phyloP scores from a whole-genome alignment of 2,329 filamentous ascomycete species.

The Incumbomyces delicatus region DNA sequence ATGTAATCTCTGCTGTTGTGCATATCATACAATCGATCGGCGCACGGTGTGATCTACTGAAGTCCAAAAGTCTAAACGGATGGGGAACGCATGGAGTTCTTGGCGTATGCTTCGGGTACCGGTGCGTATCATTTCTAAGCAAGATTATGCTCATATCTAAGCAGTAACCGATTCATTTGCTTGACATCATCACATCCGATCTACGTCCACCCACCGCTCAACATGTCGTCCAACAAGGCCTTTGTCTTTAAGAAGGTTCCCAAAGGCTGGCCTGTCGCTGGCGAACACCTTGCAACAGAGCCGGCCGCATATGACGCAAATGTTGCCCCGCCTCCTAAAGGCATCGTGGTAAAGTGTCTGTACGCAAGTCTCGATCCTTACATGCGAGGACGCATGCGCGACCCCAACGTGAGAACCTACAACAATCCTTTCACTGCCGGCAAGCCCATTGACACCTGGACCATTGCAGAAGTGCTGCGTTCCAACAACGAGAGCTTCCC shows the following conservation, averaged over 20 bases:
- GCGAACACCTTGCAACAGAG: constrained; percentile 61
- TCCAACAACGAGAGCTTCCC: constrained; percentile 54
- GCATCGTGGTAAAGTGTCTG: constrained; percentile 59
- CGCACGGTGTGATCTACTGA: too few species aligned
- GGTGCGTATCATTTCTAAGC: too few species aligned
- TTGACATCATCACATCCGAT: too few species aligned
- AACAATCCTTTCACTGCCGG: constrained; percentile 53
- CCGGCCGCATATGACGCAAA: constrained; percentile 33
- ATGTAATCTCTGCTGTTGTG: too few species aligned
- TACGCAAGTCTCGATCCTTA: constrained; percentile 78
- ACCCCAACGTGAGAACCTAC: constrained; percentile 56
- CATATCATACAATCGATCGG: too few species aligned
- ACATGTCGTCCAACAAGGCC: constrained; percentile 52
- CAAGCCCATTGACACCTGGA: constrained; percentile 54
- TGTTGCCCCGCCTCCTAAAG: constrained; percentile 48
- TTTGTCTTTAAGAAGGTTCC: constrained; percentile 65
- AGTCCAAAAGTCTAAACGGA: too few species aligned
- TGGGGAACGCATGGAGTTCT: too few species aligned
- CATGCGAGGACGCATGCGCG: constrained; percentile 69
- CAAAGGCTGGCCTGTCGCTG: constrained; percentile 54
- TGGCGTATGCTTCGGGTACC: too few species aligned
- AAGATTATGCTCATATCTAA: too few species aligned
- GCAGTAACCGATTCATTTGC: too few species aligned
- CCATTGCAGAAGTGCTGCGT: constrained; percentile 60
- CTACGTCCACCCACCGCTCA: background rate